Evolutionary conservation across 768 basidiomycete genomes (phyloP).

Genomic region (Pleurotus eryngii): DNA sequence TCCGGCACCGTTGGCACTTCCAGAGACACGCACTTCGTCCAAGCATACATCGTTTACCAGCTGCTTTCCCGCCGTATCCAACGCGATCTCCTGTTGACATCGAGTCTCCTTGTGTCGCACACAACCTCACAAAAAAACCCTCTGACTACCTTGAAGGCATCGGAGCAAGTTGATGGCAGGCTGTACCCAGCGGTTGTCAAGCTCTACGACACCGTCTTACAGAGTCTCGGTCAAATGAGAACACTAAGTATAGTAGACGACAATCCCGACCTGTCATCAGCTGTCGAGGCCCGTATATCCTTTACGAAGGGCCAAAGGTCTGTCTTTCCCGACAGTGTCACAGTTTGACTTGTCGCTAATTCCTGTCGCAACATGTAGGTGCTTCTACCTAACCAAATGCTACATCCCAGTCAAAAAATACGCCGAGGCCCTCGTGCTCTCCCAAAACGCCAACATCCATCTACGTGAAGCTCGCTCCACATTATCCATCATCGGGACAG

Average conservation of each 20-base stretch:
- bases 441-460: constrained; percentile 69
- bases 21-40: constrained; percentile 80
- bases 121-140: constrained; percentile 21
- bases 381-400: constrained; percentile 72
- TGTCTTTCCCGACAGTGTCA: constrained; percentile 12
- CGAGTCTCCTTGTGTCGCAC: constrained; percentile 53
- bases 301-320: constrained; percentile 77
- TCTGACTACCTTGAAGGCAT: constrained; percentile 7
- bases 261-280: constrained; percentile 75
- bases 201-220: constrained; percentile 79
- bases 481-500: constrained; percentile 40
- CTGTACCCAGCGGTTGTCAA: constrained; percentile 88
- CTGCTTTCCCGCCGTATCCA: constrained; percentile 85
- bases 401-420: constrained; percentile 70
- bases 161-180: constrained; percentile 59
- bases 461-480: constrained; percentile 67
- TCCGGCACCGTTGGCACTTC: constrained; percentile 30
- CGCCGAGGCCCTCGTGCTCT: constrained; percentile 67
- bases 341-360: background rate
- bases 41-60: constrained; percentile 85
- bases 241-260: constrained; percentile 84
- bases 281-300: constrained; percentile 71
- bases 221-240: constrained; percentile 82
- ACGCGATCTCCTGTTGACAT: constrained; percentile 80
- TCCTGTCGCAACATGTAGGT: constrained; percentile 35